A percentile compares a stretch with the other conserved stretches of the same genome.
phyloP scores from a whole-genome alignment of 2,329 filamentous ascomycete species.

The Clonostachys sp. region DNA sequence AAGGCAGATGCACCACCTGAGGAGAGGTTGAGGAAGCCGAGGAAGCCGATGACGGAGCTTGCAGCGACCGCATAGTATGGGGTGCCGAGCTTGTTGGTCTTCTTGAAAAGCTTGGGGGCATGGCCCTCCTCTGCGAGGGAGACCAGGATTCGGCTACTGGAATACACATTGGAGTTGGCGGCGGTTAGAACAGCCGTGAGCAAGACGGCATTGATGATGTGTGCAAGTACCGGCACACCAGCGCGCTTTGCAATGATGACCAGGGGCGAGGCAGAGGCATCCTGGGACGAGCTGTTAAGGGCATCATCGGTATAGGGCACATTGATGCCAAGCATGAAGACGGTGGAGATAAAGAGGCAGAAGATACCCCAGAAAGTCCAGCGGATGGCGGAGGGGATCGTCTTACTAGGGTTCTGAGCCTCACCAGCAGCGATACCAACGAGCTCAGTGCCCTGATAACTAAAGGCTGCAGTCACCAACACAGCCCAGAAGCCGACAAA shows the following conservation, averaged over 20 bases:
- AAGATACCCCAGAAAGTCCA: conserved; percentile 75
- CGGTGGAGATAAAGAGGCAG: conserved; percentile 57
- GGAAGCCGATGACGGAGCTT: conserved; percentile 51
- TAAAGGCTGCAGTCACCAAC: conserved; percentile 63
- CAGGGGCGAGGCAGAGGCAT: conserved; percentile 63
- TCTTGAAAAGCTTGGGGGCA: conserved; percentile 54
- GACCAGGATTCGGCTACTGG: conserved; percentile 63
- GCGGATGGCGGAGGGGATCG: conserved; percentile 67
- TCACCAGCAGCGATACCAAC: conserved; percentile 78
- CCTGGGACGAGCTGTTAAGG: conserved; percentile 44
- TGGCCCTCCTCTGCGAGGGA: conserved; percentile 60
- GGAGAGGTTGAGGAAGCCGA: conserved; percentile 65
- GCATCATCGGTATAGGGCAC: conserved; percentile 57
- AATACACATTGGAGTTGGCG: conserved; percentile 74
- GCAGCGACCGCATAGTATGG: conserved; percentile 56
- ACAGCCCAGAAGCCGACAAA: conserved; percentile 65
- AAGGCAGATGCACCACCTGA: conserved; percentile 56
- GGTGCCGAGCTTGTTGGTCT: conserved; percentile 57
- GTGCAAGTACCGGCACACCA: conserved; percentile 57
- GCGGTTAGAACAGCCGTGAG: conserved; percentile 75
- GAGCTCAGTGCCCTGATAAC: conserved; percentile 69
- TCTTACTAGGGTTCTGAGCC: conserved; percentile 66
- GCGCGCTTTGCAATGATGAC: conserved; percentile 57
- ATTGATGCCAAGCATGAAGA: conserved; percentile 69
- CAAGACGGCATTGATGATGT: conserved; percentile 74